These are phyloP conservation scores for Boehmeria nivea DNA, from an alignment of 306 rosid species.

Conservation along the genomic window DNA sequence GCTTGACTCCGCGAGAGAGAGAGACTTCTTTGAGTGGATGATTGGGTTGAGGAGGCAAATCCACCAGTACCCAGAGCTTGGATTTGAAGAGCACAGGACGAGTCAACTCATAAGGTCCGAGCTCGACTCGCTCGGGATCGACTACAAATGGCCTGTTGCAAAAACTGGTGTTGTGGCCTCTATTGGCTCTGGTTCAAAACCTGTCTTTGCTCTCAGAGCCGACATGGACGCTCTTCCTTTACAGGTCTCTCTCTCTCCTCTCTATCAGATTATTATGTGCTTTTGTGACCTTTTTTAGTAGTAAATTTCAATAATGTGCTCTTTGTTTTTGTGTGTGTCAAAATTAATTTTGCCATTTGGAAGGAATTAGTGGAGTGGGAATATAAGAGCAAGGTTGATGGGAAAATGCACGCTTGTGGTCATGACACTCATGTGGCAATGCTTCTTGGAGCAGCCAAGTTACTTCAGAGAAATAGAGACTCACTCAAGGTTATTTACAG, in stretches of 20 bases:
- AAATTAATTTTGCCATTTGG: not conserved
- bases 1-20: constrained; percentile 22
- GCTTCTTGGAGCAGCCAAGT: constrained; percentile 54
- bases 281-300: no score
- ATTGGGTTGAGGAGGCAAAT: constrained; percentile 32
- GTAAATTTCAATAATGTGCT: no score
- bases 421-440: constrained; percentile 53
- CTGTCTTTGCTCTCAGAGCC: constrained; percentile 38
- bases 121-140: constrained; percentile 35
- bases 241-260: constrained; percentile 17
- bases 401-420: constrained; percentile 51
- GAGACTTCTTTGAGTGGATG: constrained; percentile 39
- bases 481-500: constrained; percentile 17
- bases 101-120: constrained; percentile 41
- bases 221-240: constrained; percentile 51
- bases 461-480: constrained; percentile 29
- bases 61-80: constrained; percentile 42
- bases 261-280: not conserved
- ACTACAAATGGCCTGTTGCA: constrained; percentile 40
- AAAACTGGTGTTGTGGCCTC: constrained; percentile 36
- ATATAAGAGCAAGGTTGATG: constrained; percentile 41
- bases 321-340: no score
- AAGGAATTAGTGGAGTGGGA: constrained; percentile 52
- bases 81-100: constrained; percentile 37
- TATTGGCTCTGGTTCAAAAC: constrained; percentile 25